Base-by-base conservation (phyloP, 371 early-diverging fungal species). In the Syncephalastrum monosporum region DNA sequence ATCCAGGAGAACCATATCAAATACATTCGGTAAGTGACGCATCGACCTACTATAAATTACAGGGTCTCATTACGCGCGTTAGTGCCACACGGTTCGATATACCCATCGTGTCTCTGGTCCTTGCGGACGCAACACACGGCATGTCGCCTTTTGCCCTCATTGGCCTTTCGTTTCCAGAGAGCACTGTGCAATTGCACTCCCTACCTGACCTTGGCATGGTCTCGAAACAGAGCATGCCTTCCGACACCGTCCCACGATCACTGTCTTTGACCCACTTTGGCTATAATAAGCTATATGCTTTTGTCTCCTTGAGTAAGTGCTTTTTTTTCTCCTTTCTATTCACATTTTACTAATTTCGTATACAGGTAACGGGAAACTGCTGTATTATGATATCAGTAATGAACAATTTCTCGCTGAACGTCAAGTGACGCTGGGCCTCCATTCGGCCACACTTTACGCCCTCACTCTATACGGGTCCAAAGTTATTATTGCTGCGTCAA, bases 401-500 rank as follows among this genome's bases (percentile, higher is more conserved):
- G 53, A 54, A 1, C 64, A 51, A 13, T 64, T 87, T 0, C 47
- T 56, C 10, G 75, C 79, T 38, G 78, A 75, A 50, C 84, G 81
- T 57, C 72, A 79, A 42, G 69, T 87, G 23, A 71, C 84, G 0
- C 67, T 92, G 15, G 95, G 93, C 0, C 81, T 85, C 0, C 87
- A 84, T 47, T 86, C 91, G 12, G 70, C 90, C 29, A 60, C 61
- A 17, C 73, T 95, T 27, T 63, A 75, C 14, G 63, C 75, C 0
- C 89, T 93, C 59, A 55, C 56, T 10, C 65, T 71, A 21, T 60
- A 72, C 27, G 82, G 76, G n/a, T 55, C 61, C 38, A 64, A 52
- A 6, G 72, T 80, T 59, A 85, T 95, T 15, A 94, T 96, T 79
- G 88, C 88, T 0, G 79, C 92, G 13, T 88, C 90, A 19, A 93